Evolutionary conservation across 2,329 filamentous ascomycete species (phyloP).

Genomic region (Aspergillus vadensis): DNA sequence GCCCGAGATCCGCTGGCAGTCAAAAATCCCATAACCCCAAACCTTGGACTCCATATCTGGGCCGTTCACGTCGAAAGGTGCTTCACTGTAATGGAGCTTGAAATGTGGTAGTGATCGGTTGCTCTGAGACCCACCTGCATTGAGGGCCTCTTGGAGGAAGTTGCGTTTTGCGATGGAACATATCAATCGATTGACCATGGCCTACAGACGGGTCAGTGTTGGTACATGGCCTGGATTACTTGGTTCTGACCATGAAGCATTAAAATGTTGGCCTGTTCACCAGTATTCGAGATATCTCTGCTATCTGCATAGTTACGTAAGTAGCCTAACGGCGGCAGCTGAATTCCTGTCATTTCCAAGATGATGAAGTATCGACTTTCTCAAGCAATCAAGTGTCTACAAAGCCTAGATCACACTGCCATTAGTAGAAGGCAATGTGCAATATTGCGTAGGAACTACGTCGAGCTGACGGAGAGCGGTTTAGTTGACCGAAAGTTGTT

Average conservation of each 20-base stretch:
- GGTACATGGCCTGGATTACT: not conserved
- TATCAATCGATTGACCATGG: not conserved
- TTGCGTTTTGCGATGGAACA: not conserved
- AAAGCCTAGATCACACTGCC: too few species aligned
- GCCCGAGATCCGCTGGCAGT: not conserved
- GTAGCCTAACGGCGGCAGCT: not conserved
- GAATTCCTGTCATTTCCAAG: not conserved
- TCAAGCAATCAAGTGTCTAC: not conserved
- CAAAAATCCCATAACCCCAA: not conserved
- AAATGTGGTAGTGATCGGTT: not conserved
- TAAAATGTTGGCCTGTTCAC: not conserved
- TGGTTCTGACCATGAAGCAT: not conserved
- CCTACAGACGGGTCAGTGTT: not conserved
- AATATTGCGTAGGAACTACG: not conserved
- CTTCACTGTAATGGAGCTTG: not conserved
- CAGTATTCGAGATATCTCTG: not conserved
- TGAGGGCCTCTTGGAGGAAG: not conserved
- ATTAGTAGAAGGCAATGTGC: too few species aligned
- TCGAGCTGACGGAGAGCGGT: not conserved
- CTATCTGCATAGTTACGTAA: not conserved
- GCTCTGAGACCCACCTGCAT: not conserved
- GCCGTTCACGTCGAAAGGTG: not conserved
- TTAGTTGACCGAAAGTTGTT: too few species aligned
- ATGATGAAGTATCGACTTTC: not conserved
- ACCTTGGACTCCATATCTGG: not conserved